phyloP scores from a whole-genome alignment of 305 asterid species.

The Coffea humblotiana region DNA sequence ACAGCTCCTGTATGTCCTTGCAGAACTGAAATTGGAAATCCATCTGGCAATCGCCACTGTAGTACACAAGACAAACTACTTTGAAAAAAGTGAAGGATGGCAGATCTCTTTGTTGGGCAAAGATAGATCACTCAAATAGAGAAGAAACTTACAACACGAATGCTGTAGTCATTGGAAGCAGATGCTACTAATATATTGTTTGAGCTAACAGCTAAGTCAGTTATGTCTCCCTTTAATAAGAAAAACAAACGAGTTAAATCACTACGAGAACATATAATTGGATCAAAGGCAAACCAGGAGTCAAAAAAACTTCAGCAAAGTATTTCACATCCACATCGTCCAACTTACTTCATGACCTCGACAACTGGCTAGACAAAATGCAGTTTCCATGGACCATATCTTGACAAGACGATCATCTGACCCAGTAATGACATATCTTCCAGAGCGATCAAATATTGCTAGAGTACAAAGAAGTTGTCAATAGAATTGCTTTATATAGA shows the following conservation, averaged over 20 bases:
- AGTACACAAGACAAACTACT: conserved; percentile 16
- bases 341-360: conserved; percentile 96
- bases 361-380: conserved; percentile 92
- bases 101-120: background rate
- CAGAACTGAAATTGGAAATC: conserved; percentile 87
- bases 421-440: conserved; percentile 96
- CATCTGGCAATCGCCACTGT: conserved; percentile 98
- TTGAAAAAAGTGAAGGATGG: conserved; percentile 24
- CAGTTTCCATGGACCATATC: conserved; percentile 99
- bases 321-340: conserved; percentile 9
- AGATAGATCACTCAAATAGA: conserved; percentile 8
- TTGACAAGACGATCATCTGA: conserved; percentile 98
- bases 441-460: conserved; percentile 97
- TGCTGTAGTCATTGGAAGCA: conserved; percentile 92
- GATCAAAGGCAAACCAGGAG: background rate
- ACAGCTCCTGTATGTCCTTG: conserved; percentile 95
- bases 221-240: conserved; percentile 85
- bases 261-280: background rate
- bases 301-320: background rate
- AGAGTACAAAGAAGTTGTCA: conserved; percentile 25
- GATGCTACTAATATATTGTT: conserved; percentile 90
- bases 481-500: background rate
- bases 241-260: conserved; percentile 29
- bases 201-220: conserved; percentile 91
- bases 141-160: conserved; percentile 87